A percentile compares a stretch with the other conserved stretches of the same genome.
Conservation (phyloP, 2,329 filamentous ascomycete genomes). For the Fusarium dlaminii region DNA sequence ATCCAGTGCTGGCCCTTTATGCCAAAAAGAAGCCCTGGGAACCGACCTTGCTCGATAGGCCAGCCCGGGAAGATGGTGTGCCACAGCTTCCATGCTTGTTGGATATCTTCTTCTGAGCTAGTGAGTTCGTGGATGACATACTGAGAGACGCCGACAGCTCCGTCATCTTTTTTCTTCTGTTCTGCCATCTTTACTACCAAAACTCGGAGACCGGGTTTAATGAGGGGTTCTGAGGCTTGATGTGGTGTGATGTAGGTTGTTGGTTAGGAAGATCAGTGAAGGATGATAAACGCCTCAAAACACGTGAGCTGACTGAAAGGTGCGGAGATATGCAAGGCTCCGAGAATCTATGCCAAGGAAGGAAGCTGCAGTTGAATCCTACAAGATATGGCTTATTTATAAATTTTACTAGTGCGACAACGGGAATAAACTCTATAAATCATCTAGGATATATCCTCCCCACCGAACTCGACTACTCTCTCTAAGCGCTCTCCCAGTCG, state of each 20-base stretch:
- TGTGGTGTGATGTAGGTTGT: not conserved
- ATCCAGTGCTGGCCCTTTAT: constrained; percentile 17
- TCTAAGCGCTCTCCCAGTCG: not conserved
- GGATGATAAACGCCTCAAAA: not conserved
- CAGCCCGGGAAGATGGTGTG: constrained; percentile 34
- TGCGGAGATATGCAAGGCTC: constrained; percentile 13
- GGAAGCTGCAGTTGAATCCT: not conserved
- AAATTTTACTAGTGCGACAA: no score
- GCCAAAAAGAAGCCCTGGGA: constrained; percentile 12
- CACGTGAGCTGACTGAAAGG: constrained; percentile 5
- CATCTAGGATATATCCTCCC: constrained; percentile 21
- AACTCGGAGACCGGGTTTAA: fast-evolving
- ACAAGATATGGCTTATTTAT: not conserved
- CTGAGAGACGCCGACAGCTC: fast-evolving
- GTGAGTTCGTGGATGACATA: constrained; percentile 20
- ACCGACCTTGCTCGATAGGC: constrained; percentile 16
- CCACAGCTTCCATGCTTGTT: constrained; percentile 33
- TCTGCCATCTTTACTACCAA: not conserved
- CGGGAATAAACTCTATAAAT: not conserved
- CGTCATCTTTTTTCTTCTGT: not conserved
- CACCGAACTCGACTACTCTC: not conserved
- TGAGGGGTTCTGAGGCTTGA: fast-evolving
- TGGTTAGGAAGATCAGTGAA: not conserved
- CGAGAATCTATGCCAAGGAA: not conserved
- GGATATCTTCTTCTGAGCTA: constrained; percentile 24